Evolutionary conservation across 192 early-diverging fungal genomes (phyloP), one percentile per base, ranked within the genome.

Genomic region (Oehlia diaphana): DNA sequence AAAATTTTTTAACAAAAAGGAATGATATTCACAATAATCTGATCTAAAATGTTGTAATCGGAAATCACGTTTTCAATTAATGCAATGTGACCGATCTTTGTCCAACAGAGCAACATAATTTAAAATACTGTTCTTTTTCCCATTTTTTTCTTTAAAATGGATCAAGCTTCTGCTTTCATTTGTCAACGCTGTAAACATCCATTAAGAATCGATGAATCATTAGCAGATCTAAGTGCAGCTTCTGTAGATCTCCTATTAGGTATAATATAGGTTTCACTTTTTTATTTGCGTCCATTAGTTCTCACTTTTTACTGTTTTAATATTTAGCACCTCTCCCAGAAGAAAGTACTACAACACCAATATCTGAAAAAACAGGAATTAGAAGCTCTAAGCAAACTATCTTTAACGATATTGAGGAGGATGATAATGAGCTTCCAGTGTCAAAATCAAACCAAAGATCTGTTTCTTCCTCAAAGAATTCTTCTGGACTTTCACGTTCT

Each of bases 151-250:
- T 23, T 64, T 3, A 42, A 42, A 8, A 69, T 69, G 67, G 67
- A 69, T 37, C 35, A 31, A 69, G 4, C 14, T 37, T 3, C 9
- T 31, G 12, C 3, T 16, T 84, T 88, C 78, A 77, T 81, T 19
- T 94, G 93, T 79, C 88, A 91, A 74, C 84, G 85, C 69, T 94
- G 93, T 83, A 86, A 86, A 47, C 89, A 90, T 53, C 88, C 87
- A 10, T 83, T 93, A 13, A 84, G 83, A 42, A 86, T 93, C 26
- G 92, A 93, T 47, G 89, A 92, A 44, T 92, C 91, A 21, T 66
- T 93, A 21, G 76, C 85, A 53, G 90, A 91, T 76, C 77, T 91
- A 37, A 84, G 86, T 62, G 78, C 80, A 33, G 74, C 85, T 9
- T 80, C 89, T 2, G 82, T 83, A 9, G 91, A 92, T 66, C 82